phyloP scores from a whole-genome alignment of 2,329 filamentous ascomycete genomes.

The Trichoderma koningiopsis region DNA sequence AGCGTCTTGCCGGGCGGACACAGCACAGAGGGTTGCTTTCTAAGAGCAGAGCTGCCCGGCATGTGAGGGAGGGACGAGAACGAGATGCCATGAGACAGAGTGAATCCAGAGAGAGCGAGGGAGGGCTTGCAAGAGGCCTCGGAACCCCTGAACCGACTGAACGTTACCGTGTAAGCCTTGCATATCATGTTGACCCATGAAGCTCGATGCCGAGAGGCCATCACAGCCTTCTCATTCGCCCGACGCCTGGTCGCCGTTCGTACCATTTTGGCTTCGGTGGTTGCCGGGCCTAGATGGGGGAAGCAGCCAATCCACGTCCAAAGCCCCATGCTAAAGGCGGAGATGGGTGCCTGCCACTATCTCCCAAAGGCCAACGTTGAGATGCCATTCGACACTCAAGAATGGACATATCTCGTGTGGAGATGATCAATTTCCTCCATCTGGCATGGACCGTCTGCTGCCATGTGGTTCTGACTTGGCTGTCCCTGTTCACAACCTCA shows the following conservation, averaged over 20 bases:
- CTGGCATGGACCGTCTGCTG: conserved; percentile 15
- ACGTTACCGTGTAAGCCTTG: conserved; percentile 22
- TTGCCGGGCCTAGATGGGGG: conserved; percentile 13
- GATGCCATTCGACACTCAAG: conserved; percentile 12
- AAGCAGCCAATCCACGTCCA: conserved; percentile 20
- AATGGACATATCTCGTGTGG: conserved; percentile 24
- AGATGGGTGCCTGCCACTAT: conserved; percentile 18
- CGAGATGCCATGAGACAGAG: neutral
- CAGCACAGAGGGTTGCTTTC: neutral
- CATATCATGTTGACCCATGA: conserved; percentile 23
- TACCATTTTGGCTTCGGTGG: conserved; percentile 22
- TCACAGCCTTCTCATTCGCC: conserved; percentile 26
- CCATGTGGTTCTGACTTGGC: conserved; percentile 18
- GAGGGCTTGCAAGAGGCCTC: conserved; percentile 18
- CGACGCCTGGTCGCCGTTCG: conserved; percentile 14
- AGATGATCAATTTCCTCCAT: conserved; percentile 7
- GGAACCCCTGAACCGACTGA: conserved; percentile 25
- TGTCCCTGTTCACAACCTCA: conserved; percentile 8
- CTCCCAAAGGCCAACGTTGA: neutral
- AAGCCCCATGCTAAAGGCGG: conserved; percentile 19
- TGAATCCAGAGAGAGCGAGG: neutral
- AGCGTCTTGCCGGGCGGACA: conserved; percentile 20
- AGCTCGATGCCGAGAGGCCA: conserved; percentile 22
- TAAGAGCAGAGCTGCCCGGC: no score
- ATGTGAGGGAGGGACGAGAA: neutral